These are phyloP conservation scores for Bacidia rubella DNA, from an alignment of 495 filamentous ascomycete species.

Conservation along the genomic window DNA sequence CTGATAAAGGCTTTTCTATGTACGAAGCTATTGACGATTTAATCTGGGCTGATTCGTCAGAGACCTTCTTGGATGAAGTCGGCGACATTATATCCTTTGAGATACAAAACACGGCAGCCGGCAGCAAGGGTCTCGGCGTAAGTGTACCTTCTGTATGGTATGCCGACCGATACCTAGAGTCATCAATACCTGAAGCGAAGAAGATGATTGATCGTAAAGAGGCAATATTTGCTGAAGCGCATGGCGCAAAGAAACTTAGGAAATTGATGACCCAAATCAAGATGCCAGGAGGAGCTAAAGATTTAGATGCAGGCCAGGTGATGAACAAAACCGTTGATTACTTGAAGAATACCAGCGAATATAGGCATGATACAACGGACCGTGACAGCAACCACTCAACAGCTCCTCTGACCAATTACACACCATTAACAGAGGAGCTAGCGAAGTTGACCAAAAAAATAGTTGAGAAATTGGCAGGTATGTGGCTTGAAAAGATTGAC, in stretches of 20 bases:
- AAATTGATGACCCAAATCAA: slow-evolving; percentile 16
- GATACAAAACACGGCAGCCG: slow-evolving; percentile 32
- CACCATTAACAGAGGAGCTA: slow-evolving; percentile 9
- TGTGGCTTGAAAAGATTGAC: slow-evolving; percentile 1
- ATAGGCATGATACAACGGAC: slow-evolving; percentile 1
- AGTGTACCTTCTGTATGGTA: slow-evolving; percentile 62
- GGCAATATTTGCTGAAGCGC: slow-evolving; percentile 27
- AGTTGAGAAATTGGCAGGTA: slow-evolving; percentile 39
- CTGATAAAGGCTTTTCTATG: slow-evolving; percentile 38
- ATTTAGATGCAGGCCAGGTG: slow-evolving; percentile 7
- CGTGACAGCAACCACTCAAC: neutral
- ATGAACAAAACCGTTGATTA: slow-evolving; percentile 7
- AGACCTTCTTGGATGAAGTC: slow-evolving; percentile 40
- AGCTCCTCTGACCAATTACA: slow-evolving; percentile 11
- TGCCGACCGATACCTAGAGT: slow-evolving; percentile 61
- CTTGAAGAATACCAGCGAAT: slow-evolving; percentile 8
- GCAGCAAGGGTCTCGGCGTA: slow-evolving; percentile 38
- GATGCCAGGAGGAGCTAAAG: neutral
- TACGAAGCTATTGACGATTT: slow-evolving; percentile 61
- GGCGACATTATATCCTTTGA: slow-evolving; percentile 57
- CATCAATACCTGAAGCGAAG: slow-evolving; percentile 37
- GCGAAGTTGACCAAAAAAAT: slow-evolving; percentile 27
- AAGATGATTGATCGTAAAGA: slow-evolving; percentile 33
- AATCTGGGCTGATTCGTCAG: slow-evolving; percentile 46
- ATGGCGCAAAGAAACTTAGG: slow-evolving; percentile 26